Conservation (phyloP, 495 filamentous ascomycete species). For the Evernia prunastri region DNA sequence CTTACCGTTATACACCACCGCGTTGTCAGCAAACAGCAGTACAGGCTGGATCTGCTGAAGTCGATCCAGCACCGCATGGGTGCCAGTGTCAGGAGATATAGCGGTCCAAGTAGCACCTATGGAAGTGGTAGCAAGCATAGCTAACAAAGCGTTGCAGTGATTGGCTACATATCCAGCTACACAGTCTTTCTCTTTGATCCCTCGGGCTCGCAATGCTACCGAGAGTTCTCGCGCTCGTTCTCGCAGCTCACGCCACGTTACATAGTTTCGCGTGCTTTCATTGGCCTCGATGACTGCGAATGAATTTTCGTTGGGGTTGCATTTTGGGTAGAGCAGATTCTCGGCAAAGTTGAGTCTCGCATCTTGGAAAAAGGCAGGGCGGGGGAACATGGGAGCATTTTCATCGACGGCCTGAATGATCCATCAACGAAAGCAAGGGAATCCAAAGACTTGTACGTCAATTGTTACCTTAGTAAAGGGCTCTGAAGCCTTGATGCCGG, state of each 20-base stretch:
- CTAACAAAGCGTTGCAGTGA: conserved; percentile 75
- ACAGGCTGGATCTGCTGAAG: conserved; percentile 74
- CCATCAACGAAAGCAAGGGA: conserved; percentile 12
- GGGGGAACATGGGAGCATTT: conserved; percentile 67
- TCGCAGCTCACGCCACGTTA: conserved; percentile 77
- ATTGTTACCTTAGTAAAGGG: conserved; percentile 50
- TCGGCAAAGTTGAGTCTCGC: conserved; percentile 83
- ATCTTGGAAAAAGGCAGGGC: conserved; percentile 74
- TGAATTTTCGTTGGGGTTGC: conserved; percentile 48
- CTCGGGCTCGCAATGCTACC: conserved; percentile 58
- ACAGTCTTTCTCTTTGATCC: conserved; percentile 58
- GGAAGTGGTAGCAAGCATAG: conserved; percentile 73
- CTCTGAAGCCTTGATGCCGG: conserved; percentile 61
- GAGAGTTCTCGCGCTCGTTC: conserved; percentile 69
- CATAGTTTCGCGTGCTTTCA: conserved; percentile 57
- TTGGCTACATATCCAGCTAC: conserved; percentile 86
- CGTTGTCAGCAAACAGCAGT: conserved; percentile 79
- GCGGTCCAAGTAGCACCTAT: conserved; percentile 89
- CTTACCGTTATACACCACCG: conserved; percentile 82
- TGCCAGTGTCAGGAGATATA: conserved; percentile 78
- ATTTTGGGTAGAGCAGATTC: conserved; percentile 75
- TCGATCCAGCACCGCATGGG: conserved; percentile 72
- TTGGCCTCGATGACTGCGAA: conserved; percentile 68
- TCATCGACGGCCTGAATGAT: conserved; percentile 57
- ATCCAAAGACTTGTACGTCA: conserved; percentile 17